These are phyloP conservation scores for Raphanus sativus DNA, from an alignment of 345 rosid genomes.

Conservation along the genomic window DNA sequence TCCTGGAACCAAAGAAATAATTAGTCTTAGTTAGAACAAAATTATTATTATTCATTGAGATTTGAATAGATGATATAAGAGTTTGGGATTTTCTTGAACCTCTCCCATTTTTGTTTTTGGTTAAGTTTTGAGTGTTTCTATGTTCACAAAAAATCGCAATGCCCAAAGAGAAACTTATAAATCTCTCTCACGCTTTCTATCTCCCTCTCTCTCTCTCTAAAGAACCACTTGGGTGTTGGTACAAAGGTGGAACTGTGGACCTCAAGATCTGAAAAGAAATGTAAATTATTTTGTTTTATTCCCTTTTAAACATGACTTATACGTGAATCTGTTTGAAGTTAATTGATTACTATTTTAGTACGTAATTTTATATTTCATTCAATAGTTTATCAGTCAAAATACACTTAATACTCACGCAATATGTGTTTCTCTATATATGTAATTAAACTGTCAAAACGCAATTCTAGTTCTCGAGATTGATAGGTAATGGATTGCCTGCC, in stretches of 20 bases:
- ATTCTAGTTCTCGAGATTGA: slow-evolving; percentile 25
- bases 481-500: slow-evolving; percentile 1
- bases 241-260: not conserved
- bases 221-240: slow-evolving; percentile 38
- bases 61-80: slow-evolving; percentile 25
- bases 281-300: slow-evolving; percentile 23
- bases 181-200: slow-evolving; percentile 20
- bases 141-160: slow-evolving; percentile 25
- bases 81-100: slow-evolving; percentile 41
- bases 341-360: not conserved
- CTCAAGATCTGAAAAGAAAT: not conserved
- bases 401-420: slow-evolving; percentile 23
- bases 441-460: slow-evolving; percentile 3
- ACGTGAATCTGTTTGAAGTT: slow-evolving; percentile 24
- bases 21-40: not conserved
- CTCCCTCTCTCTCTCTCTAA: slow-evolving; percentile 23
- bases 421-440: slow-evolving; percentile 9
- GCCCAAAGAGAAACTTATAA: slow-evolving; percentile 36
- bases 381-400: slow-evolving; percentile 11
- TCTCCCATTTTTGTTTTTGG: slow-evolving; percentile 35
- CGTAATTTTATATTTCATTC: not conserved
- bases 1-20: slow-evolving; percentile 20
- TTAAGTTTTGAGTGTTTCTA: slow-evolving; percentile 29
- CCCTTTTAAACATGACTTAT: slow-evolving; percentile 32
- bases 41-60: slow-evolving; percentile 22